phyloP scores from a whole-genome alignment of 768 basidiomycete genomes.

The Boletus fagicola region DNA sequence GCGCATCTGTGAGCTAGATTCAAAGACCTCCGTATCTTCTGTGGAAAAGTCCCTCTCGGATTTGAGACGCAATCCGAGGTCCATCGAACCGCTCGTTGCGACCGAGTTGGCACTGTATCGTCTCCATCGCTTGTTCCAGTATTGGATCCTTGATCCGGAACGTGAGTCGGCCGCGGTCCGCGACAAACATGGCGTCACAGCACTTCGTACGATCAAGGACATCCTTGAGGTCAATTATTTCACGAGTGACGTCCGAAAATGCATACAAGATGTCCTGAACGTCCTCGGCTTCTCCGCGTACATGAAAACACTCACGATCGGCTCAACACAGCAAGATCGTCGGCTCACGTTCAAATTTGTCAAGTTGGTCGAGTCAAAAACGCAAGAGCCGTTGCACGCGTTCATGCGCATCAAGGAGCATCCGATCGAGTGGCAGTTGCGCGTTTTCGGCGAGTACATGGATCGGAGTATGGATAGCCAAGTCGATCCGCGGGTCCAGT shows the following conservation, averaged over 20 bases:
- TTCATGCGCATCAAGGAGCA: slow-evolving; percentile 59
- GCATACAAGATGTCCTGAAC: slow-evolving; percentile 40
- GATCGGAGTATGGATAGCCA: slow-evolving; percentile 67
- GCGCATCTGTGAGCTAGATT: slow-evolving; percentile 40
- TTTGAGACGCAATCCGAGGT: slow-evolving; percentile 46
- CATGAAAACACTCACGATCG: slow-evolving; percentile 20
- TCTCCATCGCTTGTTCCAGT: slow-evolving; percentile 48
- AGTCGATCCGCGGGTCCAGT: slow-evolving; percentile 55
- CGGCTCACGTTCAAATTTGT: slow-evolving; percentile 50
- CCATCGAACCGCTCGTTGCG: slow-evolving; percentile 42
- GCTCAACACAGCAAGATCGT: slow-evolving; percentile 22
- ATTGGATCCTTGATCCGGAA: slow-evolving; percentile 50
- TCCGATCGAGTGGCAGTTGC: slow-evolving; percentile 63
- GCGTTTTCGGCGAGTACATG: slow-evolving; percentile 71
- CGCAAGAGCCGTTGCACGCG: slow-evolving; percentile 37
- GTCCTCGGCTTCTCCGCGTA: slow-evolving; percentile 50
- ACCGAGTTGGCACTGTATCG: slow-evolving; percentile 53
- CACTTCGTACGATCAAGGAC: slow-evolving; percentile 51
- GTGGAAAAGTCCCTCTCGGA: slow-evolving; percentile 35
- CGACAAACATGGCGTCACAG: slow-evolving; percentile 45
- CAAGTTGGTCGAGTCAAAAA: slow-evolving; percentile 51
- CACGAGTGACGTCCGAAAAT: slow-evolving; percentile 31
- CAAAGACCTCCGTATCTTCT: slow-evolving; percentile 16
- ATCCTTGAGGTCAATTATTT: slow-evolving; percentile 36
- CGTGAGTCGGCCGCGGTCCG: slow-evolving; percentile 37